Percentiles rank a stretch among this genome's conserved stretches.
These are phyloP conservation scores for Boletus reticuloceps DNA, from an alignment of 768 basidiomycete species.

Conservation along the genomic window DNA sequence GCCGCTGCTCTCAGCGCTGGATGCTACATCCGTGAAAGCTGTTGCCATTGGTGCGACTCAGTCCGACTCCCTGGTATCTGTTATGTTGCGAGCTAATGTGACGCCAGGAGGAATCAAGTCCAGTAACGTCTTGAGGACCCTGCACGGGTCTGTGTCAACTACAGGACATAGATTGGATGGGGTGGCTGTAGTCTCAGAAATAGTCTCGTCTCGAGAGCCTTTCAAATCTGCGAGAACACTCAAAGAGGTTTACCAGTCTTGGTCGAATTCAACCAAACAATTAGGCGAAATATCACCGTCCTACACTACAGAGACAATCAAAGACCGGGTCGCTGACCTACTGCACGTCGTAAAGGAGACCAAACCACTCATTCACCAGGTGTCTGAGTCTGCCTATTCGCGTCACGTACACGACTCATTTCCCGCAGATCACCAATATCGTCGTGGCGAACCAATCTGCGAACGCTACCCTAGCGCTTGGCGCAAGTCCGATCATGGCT, in stretches of 20 bases:
- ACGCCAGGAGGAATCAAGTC: constrained; percentile 80
- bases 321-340: constrained; percentile 45
- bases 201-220: constrained; percentile 65
- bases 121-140: constrained; percentile 67
- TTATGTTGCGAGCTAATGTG: background rate
- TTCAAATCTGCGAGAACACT: constrained; percentile 46
- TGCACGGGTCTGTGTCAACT: constrained; percentile 66
- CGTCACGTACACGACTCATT: background rate
- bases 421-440: constrained; percentile 75
- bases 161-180: constrained; percentile 67
- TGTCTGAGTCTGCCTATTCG: constrained; percentile 17
- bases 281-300: background rate
- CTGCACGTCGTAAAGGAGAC: constrained; percentile 48
- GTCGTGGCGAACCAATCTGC: constrained; percentile 90
- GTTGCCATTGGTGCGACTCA: constrained; percentile 77
- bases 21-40: constrained; percentile 61
- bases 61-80: background rate
- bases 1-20: constrained; percentile 59
- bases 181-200: constrained; percentile 86
- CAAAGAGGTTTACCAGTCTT: constrained; percentile 36
- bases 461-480: constrained; percentile 83
- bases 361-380: constrained; percentile 82
- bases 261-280: constrained; percentile 9
- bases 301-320: constrained; percentile 36
- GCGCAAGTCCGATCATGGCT: constrained; percentile 94